These are phyloP conservation scores for Xylogone sp. DNA, from an alignment of 2,329 filamentous ascomycete genomes.

Conservation along the genomic window DNA sequence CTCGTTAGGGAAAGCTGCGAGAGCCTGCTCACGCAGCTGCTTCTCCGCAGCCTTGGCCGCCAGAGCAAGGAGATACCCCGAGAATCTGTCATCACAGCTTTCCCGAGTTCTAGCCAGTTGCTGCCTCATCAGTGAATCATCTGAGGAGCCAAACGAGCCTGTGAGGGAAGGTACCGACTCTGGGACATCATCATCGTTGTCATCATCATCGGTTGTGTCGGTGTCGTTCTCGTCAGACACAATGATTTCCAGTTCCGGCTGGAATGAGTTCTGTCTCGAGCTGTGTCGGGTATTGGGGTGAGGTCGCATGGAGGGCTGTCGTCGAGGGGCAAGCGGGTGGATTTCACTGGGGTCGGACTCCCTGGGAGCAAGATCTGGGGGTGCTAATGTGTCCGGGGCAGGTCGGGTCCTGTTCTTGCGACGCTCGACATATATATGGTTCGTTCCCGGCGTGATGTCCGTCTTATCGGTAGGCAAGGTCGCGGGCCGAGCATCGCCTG, in stretches of 20 bases:
- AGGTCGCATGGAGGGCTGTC: conserved; percentile 36
- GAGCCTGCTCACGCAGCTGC: conserved; percentile 71
- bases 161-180: conserved; percentile 26
- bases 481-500: conserved; percentile 59
- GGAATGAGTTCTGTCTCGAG: conserved; percentile 36
- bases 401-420: conserved; percentile 15
- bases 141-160: conserved; percentile 26
- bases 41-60: conserved; percentile 77
- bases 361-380: conserved; percentile 44
- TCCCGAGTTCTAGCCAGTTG: conserved; percentile 51
- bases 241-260: conserved; percentile 34
- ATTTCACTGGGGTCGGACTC: conserved; percentile 29
- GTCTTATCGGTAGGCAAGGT: conserved; percentile 66
- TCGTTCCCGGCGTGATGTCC: conserved; percentile 56
- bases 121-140: conserved; percentile 26
- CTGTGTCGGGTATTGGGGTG: conserved; percentile 36
- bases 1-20: conserved; percentile 74
- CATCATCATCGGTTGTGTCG: conserved; percentile 22
- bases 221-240: conserved; percentile 39
- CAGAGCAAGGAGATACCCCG: conserved; percentile 73
- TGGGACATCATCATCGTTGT: conserved; percentile 23
- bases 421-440: conserved; percentile 16
- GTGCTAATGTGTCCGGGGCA: conserved; percentile 30
- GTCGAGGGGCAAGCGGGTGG: conserved; percentile 32
- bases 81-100: conserved; percentile 72